Percentiles rank a stretch among this genome's conserved stretches.
Conservation (phyloP, 2,329 filamentous ascomycete genomes). For the Orbilia blumenaviensis region DNA sequence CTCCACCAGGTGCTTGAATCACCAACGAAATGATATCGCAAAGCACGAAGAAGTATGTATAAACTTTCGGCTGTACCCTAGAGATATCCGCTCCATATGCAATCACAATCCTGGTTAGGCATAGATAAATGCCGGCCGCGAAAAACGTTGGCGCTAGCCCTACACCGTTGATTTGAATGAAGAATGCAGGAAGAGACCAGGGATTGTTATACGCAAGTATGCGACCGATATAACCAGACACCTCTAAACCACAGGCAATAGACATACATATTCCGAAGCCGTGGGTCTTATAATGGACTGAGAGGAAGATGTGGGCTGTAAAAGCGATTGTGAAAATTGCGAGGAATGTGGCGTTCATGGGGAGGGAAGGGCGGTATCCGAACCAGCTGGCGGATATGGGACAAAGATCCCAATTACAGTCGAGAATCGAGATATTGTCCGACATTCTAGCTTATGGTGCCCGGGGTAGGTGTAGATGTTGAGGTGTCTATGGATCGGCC, state of each 20-base stretch:
- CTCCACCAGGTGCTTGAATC: conserved; percentile 71
- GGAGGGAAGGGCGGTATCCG: conserved; percentile 67
- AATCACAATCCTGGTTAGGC: conserved; percentile 64
- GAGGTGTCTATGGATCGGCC: no score
- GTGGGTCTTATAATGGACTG: conserved; percentile 32
- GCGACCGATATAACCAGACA: conserved; percentile 70
- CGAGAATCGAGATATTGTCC: conserved; percentile 6
- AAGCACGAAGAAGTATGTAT: conserved; percentile 71
- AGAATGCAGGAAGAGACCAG: conserved; percentile 63
- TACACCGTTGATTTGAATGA: conserved; percentile 70
- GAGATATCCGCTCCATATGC: conserved; percentile 65
- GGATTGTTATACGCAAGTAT: conserved; percentile 68
- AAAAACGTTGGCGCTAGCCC: conserved; percentile 74
- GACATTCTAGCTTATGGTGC: not conserved
- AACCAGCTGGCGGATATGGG: conserved; percentile 62
- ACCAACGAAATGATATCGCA: conserved; percentile 71
- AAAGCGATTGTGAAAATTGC: conserved; percentile 65
- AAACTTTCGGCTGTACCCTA: conserved; percentile 63
- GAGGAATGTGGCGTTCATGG: conserved; percentile 67
- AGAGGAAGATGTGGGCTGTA: conserved; percentile 9
- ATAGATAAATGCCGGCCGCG: conserved; percentile 72
- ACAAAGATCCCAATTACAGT: conserved; percentile 61
- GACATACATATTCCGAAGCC: conserved; percentile 58
- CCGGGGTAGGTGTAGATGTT: not conserved
- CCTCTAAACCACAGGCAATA: conserved; percentile 50